Percentiles rank a stretch among this genome's conserved stretches.
These are phyloP conservation scores for Fusarium albosuccineum DNA, from an alignment of 2,329 filamentous ascomycete species.

Conservation along the genomic window DNA sequence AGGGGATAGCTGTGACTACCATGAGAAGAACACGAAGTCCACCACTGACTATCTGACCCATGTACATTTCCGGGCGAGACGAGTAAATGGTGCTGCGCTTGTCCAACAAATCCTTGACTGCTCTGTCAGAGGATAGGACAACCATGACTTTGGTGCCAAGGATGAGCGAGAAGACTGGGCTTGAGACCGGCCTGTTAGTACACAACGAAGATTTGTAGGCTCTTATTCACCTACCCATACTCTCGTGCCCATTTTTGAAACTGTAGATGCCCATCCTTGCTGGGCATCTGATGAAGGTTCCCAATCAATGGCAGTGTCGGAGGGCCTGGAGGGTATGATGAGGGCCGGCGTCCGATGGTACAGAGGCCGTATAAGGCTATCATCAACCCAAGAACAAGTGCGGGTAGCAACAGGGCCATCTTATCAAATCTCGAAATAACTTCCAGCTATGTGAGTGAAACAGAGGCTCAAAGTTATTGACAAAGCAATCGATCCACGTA, in stretches of 20 bases:
- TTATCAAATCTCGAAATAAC: not conserved
- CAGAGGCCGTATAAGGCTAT: not conserved
- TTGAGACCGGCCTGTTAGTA: not conserved
- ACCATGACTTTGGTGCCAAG: slow-evolving; percentile 62
- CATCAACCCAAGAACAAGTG: not conserved
- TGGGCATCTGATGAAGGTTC: slow-evolving; percentile 64
- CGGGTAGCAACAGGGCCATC: not conserved
- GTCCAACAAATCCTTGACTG: slow-evolving; percentile 65
- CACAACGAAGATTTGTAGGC: not conserved
- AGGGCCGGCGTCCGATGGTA: not conserved
- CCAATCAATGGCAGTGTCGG: slow-evolving; percentile 64
- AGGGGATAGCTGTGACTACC: slow-evolving; percentile 54
- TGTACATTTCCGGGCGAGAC: slow-evolving; percentile 47
- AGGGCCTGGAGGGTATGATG: slow-evolving; percentile 56
- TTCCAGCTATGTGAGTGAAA: not conserved
- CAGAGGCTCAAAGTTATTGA: not conserved
- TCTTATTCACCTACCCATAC: slow-evolving; percentile 52
- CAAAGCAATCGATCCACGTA: no score
- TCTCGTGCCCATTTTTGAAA: slow-evolving; percentile 66
- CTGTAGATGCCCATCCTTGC: slow-evolving; percentile 56
- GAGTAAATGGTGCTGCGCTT: slow-evolving; percentile 64
- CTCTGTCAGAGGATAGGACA: slow-evolving; percentile 59
- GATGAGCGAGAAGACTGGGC: slow-evolving; percentile 64
- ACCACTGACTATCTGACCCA: slow-evolving; percentile 19
- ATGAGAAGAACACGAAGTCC: slow-evolving; percentile 57